Percentiles rank a stretch among this genome's conserved stretches.
Conservation (phyloP, 305 asterid species). For the Fraxinus velutina region DNA sequence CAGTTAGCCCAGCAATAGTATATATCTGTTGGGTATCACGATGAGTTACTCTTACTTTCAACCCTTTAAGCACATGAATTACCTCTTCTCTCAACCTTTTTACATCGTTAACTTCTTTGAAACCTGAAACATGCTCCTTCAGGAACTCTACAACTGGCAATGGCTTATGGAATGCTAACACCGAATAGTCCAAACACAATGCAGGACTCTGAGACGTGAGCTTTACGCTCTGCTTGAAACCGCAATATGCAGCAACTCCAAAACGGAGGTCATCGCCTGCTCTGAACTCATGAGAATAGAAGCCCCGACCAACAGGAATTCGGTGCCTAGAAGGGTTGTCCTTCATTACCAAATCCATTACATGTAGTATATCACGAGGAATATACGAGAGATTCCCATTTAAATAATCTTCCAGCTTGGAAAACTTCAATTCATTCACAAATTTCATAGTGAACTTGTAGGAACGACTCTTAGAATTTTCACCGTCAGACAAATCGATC, state of each 20-base stretch:
- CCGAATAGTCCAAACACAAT: constrained; percentile 53
- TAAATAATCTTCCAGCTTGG: constrained; percentile 47
- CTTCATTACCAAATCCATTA: constrained; percentile 64
- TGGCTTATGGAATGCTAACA: constrained; percentile 45
- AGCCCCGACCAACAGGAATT: constrained; percentile 38
- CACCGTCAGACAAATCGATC: constrained; percentile 43
- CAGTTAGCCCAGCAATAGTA: constrained; percentile 32
- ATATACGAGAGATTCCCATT: constrained; percentile 24
- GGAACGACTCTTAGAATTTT: constrained; percentile 27
- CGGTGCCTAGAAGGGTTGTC: constrained; percentile 50
- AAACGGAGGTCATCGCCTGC: constrained; percentile 24
- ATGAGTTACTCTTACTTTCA: constrained; percentile 51
- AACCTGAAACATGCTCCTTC: constrained; percentile 20
- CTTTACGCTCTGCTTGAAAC: constrained; percentile 58
- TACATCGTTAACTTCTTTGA: constrained; percentile 28
- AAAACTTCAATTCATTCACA: constrained; percentile 41
- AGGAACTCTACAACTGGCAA: constrained; percentile 51
- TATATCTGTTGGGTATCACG: constrained; percentile 47
- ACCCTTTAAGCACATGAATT: constrained; percentile 35
- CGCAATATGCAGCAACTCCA: constrained; percentile 53
- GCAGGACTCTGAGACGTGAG: constrained; percentile 52
- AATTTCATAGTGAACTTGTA: constrained; percentile 40
- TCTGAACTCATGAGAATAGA: constrained; percentile 28
- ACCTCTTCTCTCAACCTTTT: not conserved
- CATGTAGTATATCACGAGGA: constrained; percentile 64